Evolutionary conservation across 805 yeast species (phyloP).

Genomic region (Metschnikowia corniflorae): DNA sequence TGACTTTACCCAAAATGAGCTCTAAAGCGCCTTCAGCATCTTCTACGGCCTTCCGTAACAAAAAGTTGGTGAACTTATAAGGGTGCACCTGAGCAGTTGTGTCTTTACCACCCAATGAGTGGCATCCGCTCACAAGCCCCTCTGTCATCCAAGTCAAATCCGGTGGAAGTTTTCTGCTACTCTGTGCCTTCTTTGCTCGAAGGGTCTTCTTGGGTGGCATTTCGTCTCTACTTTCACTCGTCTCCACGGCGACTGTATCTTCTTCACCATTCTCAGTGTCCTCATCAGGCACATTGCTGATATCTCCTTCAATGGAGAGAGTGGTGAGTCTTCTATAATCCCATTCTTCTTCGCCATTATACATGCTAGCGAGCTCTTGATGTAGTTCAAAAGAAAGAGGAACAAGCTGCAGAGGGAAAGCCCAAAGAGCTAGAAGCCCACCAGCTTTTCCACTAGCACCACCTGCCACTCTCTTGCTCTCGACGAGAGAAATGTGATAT

Average conservation of each 20-base stretch:
- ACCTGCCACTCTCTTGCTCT: conserved; percentile 90
- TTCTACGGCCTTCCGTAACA: conserved; percentile 75
- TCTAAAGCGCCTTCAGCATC: conserved; percentile 69
- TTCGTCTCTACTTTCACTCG: background rate
- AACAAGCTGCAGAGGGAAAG: conserved; percentile 92
- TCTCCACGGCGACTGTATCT: background rate
- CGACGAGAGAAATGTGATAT: conserved; percentile 80
- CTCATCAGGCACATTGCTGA: conserved; percentile 31
- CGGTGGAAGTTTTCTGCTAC: conserved; percentile 41
- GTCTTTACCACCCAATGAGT: conserved; percentile 75
- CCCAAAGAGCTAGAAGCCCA: conserved; percentile 92
- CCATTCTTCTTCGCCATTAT: conserved; percentile 85
- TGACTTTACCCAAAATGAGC: conserved; percentile 79
- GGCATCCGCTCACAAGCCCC: conserved; percentile 65
- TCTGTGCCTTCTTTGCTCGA: conserved; percentile 1
- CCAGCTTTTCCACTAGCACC: conserved; percentile 99
- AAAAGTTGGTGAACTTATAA: conserved; percentile 82
- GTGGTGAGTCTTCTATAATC: conserved; percentile 89
- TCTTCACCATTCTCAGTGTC: conserved; percentile 18
- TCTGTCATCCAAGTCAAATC: conserved; percentile 76
- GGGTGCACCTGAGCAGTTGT: conserved; percentile 98
- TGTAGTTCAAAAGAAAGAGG: conserved; percentile 84
- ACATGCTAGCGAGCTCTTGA: conserved; percentile 72
- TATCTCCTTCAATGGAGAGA: conserved; percentile 81
- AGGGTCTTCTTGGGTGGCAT: conserved; percentile 31